Conservation (phyloP, 1,139 yeast species). For the Blastobotrys arbuscula region DNA sequence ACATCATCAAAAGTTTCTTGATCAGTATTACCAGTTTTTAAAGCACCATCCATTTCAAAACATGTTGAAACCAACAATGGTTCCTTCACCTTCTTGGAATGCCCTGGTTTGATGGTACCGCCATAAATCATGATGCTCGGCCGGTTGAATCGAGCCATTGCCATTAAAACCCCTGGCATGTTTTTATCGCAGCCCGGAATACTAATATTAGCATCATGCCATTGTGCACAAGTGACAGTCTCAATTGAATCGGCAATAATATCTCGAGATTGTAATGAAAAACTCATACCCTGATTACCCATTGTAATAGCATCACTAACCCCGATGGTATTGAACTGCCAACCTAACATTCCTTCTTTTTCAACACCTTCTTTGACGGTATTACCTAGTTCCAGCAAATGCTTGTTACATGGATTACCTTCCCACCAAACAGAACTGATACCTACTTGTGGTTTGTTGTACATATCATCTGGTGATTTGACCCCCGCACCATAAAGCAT, state of each 20-base stretch:
- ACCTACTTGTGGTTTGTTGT: slow-evolving; percentile 82
- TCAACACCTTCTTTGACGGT: slow-evolving; percentile 71
- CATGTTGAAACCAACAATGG: slow-evolving; percentile 74
- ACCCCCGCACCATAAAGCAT: slow-evolving; percentile 91
- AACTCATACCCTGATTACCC: slow-evolving; percentile 95
- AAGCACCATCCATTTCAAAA: slow-evolving; percentile 87
- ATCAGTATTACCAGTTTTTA: slow-evolving; percentile 57
- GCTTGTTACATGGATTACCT: slow-evolving; percentile 96
- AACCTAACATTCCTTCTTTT: slow-evolving; percentile 79
- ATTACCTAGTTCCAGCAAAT: slow-evolving; percentile 75
- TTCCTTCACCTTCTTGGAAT: slow-evolving; percentile 60
- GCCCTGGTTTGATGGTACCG: slow-evolving; percentile 84
- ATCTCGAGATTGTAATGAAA: slow-evolving; percentile 86
- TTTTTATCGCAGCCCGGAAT: slow-evolving; percentile 93
- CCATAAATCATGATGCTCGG: slow-evolving; percentile 94
- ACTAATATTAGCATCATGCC: slow-evolving; percentile 86
- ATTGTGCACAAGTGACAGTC: slow-evolving; percentile 88
- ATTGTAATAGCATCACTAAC: slow-evolving; percentile 94
- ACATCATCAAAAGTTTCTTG: slow-evolving; percentile 73
- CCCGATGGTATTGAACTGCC: slow-evolving; percentile 94
- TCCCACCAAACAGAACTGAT: slow-evolving; percentile 98
- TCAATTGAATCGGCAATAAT: slow-evolving; percentile 94
- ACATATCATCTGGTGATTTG: slow-evolving; percentile 53
- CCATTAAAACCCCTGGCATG: slow-evolving; percentile 94
- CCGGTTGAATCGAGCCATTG: slow-evolving; percentile 91